A percentile compares a stretch with the other conserved stretches of the same genome.
phyloP scores from a whole-genome alignment of 768 basidiomycete genomes.

The Leucosporidium scottii region DNA sequence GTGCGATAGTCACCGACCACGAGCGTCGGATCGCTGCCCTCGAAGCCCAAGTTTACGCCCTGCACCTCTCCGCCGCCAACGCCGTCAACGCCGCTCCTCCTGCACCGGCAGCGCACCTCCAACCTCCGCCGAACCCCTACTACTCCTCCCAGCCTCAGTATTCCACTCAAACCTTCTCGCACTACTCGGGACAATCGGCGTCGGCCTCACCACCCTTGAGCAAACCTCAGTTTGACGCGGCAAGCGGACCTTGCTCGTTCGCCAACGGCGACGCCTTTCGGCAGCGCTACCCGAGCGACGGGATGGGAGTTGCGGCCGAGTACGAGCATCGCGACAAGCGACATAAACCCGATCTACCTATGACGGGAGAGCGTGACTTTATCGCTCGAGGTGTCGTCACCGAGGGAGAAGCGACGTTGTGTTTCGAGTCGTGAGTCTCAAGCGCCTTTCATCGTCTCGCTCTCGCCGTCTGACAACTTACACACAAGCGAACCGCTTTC shows the following conservation, averaged over 20 bases:
- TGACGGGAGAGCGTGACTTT: no score
- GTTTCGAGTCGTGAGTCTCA: no score
- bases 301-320: no score
- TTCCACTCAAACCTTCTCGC: no score
- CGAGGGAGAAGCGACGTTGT: no score
- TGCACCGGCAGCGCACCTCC: background rate
- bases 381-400: no score
- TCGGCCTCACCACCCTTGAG: background rate
- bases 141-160: background rate
- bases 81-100: no score
- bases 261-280: background rate
- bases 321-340: no score
- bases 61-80: conserved; percentile 9
- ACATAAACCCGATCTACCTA: no score
- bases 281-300: background rate
- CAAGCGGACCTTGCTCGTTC: background rate
- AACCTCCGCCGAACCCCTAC: background rate
- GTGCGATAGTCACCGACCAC: conserved; percentile 5
- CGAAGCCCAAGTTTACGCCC: conserved; percentile 25
- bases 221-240: background rate
- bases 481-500: background rate
- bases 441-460: no score
- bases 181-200: no score
- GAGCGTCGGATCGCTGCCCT: conserved; percentile 26
- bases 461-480: background rate